phyloP scores from a whole-genome alignment of 2,329 filamentous ascomycete genomes.

The Neonectria faginata region DNA sequence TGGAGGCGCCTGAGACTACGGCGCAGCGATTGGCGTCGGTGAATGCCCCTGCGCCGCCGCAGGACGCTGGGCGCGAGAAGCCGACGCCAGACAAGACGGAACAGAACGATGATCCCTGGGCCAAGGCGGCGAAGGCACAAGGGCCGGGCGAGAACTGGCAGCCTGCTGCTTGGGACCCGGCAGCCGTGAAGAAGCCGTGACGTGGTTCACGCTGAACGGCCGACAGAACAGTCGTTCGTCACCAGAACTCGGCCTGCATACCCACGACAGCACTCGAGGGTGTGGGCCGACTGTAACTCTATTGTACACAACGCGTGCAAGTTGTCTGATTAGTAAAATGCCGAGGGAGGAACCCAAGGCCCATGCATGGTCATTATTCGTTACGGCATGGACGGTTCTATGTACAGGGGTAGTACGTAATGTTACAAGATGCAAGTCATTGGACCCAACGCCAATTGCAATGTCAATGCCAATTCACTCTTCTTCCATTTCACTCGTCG shows the following conservation, averaged over 20 bases:
- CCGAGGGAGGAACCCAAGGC: background rate
- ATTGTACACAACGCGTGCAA: constrained; percentile 28
- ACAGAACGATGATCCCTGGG: constrained; percentile 66
- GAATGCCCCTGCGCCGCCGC: constrained; percentile 17
- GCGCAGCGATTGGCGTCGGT: constrained; percentile 35
- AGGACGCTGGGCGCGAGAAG: constrained; percentile 21
- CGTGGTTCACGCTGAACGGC: background rate
- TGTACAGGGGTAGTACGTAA: constrained; percentile 36
- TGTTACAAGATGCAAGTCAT: constrained; percentile 31
- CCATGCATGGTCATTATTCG: constrained; percentile 31
- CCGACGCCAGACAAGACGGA: constrained; percentile 25
- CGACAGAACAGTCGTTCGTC: background rate
- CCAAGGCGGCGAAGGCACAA: constrained; percentile 55
- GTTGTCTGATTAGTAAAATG: constrained; percentile 3
- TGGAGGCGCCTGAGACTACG: constrained; percentile 51
- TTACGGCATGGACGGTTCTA: constrained; percentile 36
- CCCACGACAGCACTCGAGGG: background rate
- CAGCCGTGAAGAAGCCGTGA: constrained; percentile 50
- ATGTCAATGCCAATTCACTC: constrained; percentile 20
- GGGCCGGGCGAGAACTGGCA: constrained; percentile 75
- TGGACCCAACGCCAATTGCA: constrained; percentile 8
- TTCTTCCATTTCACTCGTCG: constrained; percentile 36
- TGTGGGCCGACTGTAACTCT: constrained; percentile 22
- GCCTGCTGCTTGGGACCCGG: constrained; percentile 71
- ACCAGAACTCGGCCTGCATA: too few species aligned